Percentiles rank a stretch among this genome's conserved stretches.
phyloP scores from a whole-genome alignment of 1,284 basidiomycete species.

The Polyporus tsugae region DNA sequence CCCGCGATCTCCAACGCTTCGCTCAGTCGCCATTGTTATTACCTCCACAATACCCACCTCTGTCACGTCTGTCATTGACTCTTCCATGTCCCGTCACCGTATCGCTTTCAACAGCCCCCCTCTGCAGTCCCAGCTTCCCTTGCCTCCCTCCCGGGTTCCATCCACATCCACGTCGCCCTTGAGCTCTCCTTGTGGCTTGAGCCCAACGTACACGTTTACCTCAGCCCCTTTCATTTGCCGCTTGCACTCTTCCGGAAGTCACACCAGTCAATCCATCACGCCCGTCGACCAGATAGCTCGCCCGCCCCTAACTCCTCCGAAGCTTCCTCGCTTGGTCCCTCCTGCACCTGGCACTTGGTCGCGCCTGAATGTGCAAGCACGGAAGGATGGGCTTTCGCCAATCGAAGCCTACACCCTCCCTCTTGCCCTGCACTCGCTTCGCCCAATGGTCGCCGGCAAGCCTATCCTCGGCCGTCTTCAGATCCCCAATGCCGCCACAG shows the following conservation, averaged over 20 bases:
- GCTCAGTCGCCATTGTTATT: slow-evolving; percentile 4
- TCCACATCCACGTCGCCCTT: slow-evolving; percentile 11
- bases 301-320: slow-evolving; percentile 40
- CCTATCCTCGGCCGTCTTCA: slow-evolving; percentile 22
- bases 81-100: slow-evolving; percentile 41
- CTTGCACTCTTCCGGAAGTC: slow-evolving; percentile 15
- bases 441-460: slow-evolving; percentile 8
- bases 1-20: background rate
- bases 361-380: slow-evolving; percentile 19
- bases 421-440: slow-evolving; percentile 22
- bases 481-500: slow-evolving; percentile 19
- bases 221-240: slow-evolving; percentile 17
- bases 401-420: slow-evolving; percentile 18
- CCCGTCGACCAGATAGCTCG: slow-evolving; percentile 43
- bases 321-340: slow-evolving; percentile 30
- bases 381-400: slow-evolving; percentile 16
- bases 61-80: background rate
- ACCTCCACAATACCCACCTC: background rate
- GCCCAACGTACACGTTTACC: slow-evolving; percentile 9
- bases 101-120: slow-evolving; percentile 38
- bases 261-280: slow-evolving; percentile 34
- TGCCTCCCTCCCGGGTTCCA: slow-evolving; percentile 30
- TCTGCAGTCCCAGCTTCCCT: slow-evolving; percentile 36
- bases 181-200: slow-evolving; percentile 8
- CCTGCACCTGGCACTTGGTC: slow-evolving; percentile 29